These are phyloP conservation scores for Gamsiella multidivaricata DNA, from an alignment of 192 early-diverging fungal species.

Conservation along the genomic window DNA sequence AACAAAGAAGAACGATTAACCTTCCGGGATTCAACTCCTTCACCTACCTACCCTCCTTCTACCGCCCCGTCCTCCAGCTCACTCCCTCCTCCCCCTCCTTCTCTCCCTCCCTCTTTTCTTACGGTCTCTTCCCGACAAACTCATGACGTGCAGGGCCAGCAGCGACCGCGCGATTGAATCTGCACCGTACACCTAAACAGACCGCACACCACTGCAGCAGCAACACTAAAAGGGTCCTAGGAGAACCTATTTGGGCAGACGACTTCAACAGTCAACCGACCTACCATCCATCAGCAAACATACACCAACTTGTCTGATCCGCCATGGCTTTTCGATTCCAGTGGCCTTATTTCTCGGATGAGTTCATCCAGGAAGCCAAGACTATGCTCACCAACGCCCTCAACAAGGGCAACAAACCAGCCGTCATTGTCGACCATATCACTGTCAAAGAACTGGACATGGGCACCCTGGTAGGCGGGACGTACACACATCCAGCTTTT, in stretches of 20 bases:
- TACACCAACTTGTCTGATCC: conserved; percentile 4
- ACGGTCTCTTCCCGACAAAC: too few relatives aligned
- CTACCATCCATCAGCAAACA: too few relatives aligned
- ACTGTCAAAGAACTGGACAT: conserved; percentile 93
- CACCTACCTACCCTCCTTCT: too few relatives aligned
- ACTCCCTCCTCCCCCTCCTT: not conserved
- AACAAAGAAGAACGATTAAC: too few relatives aligned
- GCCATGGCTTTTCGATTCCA: conserved; percentile 95
- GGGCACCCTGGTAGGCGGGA: conserved; percentile 79
- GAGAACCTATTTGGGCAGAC: not conserved
- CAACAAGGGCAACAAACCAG: conserved; percentile 93
- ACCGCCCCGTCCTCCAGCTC: not conserved
- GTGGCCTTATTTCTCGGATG: conserved; percentile 91
- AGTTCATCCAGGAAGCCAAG: conserved; percentile 90
- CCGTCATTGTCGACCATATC: conserved; percentile 93
- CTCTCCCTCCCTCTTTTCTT: not conserved
- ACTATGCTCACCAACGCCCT: conserved; percentile 89
- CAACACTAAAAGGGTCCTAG: not conserved
- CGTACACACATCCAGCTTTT: not conserved
- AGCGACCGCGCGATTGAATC: not conserved
- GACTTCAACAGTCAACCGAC: conserved; percentile 19
- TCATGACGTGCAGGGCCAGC: not conserved
- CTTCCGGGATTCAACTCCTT: too few relatives aligned
- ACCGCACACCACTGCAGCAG: not conserved
- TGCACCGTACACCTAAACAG: not conserved